These are phyloP conservation scores for Stemphylium vesicarium DNA, from an alignment of 2,329 filamentous ascomycete species.

Conservation along the genomic window DNA sequence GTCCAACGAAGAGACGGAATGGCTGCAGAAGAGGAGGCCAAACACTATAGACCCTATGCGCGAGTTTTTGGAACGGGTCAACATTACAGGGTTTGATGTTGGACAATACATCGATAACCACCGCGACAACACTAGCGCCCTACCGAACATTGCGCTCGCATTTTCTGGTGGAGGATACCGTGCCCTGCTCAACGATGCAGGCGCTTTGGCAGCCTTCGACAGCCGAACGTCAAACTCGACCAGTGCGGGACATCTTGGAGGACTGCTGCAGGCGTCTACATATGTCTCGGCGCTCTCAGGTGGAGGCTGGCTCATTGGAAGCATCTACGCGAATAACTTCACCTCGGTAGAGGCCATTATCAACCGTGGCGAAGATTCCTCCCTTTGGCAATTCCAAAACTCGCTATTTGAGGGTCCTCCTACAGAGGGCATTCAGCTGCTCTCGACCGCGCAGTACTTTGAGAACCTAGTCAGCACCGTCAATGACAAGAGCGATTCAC, in stretches of 20 bases:
- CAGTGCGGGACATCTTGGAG: constrained; percentile 72
- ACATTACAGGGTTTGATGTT: constrained; percentile 81
- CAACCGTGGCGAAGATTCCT: constrained; percentile 52
- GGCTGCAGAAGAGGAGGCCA: constrained; percentile 74
- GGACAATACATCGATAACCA: constrained; percentile 70
- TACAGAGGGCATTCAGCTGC: constrained; percentile 57
- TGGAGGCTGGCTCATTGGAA: constrained; percentile 85
- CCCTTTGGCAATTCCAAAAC: constrained; percentile 68
- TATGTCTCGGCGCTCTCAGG: constrained; percentile 84
- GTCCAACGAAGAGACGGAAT: constrained; percentile 73
- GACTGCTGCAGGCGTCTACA: constrained; percentile 79
- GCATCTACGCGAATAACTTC: constrained; percentile 79
- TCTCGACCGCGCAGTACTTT: constrained; percentile 68
- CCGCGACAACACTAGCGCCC: constrained; percentile 60
- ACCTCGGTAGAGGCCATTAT: constrained; percentile 68
- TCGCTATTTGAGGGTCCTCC: constrained; percentile 67
- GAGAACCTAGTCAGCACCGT: constrained; percentile 65
- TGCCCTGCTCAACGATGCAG: constrained; percentile 83
- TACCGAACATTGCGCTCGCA: constrained; percentile 77
- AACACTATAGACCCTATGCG: constrained; percentile 78
- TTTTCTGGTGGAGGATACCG: constrained; percentile 85
- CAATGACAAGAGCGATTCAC: constrained; percentile 65
- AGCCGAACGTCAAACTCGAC: constrained; percentile 70
- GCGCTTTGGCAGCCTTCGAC: constrained; percentile 80
- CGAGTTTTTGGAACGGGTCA: constrained; percentile 72